A percentile compares a stretch with the other conserved stretches of the same genome.
Conservation (phyloP, 345 rosid genomes). For the Clarkia xantiana region DNA sequence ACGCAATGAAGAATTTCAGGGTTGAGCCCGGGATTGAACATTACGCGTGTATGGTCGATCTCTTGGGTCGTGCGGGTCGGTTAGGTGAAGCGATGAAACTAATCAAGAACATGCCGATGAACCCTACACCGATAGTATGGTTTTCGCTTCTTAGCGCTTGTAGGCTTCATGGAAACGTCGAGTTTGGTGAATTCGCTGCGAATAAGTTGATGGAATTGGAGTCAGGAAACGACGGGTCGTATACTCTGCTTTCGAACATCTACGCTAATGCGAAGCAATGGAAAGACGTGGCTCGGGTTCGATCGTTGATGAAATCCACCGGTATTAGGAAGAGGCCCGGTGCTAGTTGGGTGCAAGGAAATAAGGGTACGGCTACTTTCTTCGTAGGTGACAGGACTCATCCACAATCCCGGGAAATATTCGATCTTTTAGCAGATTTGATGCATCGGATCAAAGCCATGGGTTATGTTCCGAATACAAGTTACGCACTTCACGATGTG, state of each 20-base stretch:
- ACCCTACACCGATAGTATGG: slow-evolving; percentile 58
- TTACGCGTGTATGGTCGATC: slow-evolving; percentile 77
- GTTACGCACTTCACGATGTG: slow-evolving; percentile 79
- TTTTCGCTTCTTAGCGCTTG: slow-evolving; percentile 64
- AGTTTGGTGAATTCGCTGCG: slow-evolving; percentile 68
- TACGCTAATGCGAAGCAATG: slow-evolving; percentile 73
- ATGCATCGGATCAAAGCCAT: slow-evolving; percentile 51
- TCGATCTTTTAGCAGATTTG: slow-evolving; percentile 35
- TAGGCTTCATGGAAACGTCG: slow-evolving; percentile 59
- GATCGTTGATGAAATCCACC: slow-evolving; percentile 51
- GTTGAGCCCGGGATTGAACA: slow-evolving; percentile 52
- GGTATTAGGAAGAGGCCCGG: slow-evolving; percentile 76
- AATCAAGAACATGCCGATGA: slow-evolving; percentile 55
- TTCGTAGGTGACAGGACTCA: slow-evolving; percentile 63
- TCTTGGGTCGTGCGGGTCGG: slow-evolving; percentile 65
- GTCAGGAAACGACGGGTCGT: slow-evolving; percentile 59
- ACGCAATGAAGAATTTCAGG: slow-evolving; percentile 36
- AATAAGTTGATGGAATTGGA: slow-evolving; percentile 27
- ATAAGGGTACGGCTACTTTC: slow-evolving; percentile 58
- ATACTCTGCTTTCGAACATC: slow-evolving; percentile 63
- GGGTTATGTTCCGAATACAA: slow-evolving; percentile 70
- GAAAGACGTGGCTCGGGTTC: slow-evolving; percentile 67
- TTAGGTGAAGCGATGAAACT: slow-evolving; percentile 47
- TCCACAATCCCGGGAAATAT: slow-evolving; percentile 36
- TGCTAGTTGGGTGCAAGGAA: slow-evolving; percentile 81